These are phyloP conservation scores for Pseudozyma hubeiensis DNA, from an alignment of 1,284 basidiomycete species.

Conservation along the genomic window DNA sequence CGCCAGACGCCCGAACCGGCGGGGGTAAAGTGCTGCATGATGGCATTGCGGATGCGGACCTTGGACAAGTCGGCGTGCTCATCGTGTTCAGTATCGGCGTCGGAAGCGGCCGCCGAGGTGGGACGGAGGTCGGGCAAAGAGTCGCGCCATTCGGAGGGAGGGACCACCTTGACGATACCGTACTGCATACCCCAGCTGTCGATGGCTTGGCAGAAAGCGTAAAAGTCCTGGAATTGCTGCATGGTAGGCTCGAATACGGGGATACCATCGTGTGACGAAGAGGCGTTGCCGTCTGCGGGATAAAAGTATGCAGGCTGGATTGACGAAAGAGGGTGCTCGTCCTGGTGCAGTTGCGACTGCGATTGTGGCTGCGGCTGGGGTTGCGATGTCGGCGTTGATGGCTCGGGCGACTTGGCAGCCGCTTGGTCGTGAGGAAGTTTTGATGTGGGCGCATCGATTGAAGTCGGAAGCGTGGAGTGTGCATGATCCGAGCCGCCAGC, in stretches of 20 bases:
- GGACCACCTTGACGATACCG: conserved; percentile 67
- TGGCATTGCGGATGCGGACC: conserved; percentile 65
- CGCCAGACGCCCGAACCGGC: conserved; percentile 65
- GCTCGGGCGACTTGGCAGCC: neutral
- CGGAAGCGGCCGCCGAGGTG: conserved; percentile 8
- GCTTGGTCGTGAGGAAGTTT: neutral
- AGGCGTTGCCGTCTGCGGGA: conserved; percentile 33
- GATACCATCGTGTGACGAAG: conserved; percentile 51
- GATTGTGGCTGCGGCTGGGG: conserved; percentile 1
- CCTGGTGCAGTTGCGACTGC: neutral
- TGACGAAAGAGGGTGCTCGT: conserved; percentile 36
- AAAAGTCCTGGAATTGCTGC: conserved; percentile 66
- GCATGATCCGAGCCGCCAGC: conserved; percentile 36
- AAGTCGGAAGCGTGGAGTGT: conserved; percentile 4
- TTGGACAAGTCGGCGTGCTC: conserved; percentile 44
- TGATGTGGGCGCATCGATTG: neutral
- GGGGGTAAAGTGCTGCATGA: conserved; percentile 63
- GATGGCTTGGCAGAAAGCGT: conserved; percentile 63
- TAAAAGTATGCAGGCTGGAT: conserved; percentile 64
- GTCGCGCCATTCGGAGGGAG: conserved; percentile 64
- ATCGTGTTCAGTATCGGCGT: conserved; percentile 1
- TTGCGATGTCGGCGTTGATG: conserved; percentile 3
- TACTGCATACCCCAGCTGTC: conserved; percentile 66
- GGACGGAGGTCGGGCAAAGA: conserved; percentile 55
- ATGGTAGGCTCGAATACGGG: conserved; percentile 68